phyloP scores from a whole-genome alignment of 2,329 filamentous ascomycete genomes.

The Fulvia fulva region DNA sequence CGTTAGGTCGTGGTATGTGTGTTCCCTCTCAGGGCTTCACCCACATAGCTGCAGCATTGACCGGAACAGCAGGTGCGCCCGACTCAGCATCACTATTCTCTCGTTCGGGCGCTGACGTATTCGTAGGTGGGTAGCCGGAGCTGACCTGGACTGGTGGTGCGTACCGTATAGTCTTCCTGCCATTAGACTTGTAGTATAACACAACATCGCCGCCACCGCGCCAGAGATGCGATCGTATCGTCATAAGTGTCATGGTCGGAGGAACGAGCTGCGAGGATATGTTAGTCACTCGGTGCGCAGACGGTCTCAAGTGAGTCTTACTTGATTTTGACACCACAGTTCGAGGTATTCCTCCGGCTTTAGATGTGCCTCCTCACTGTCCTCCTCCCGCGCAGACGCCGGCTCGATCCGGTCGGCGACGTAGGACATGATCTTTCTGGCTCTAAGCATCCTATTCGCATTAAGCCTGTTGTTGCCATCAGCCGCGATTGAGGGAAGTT shows the following conservation, averaged over 20 bases:
- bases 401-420: constrained; percentile 86
- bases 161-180: constrained; percentile 59
- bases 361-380: constrained; percentile 51
- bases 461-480: constrained; percentile 88
- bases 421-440: constrained; percentile 90
- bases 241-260: constrained; percentile 87
- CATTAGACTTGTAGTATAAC: constrained; percentile 86
- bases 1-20: no score
- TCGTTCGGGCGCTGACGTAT: background rate
- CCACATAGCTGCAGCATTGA: background rate
- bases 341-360: constrained; percentile 91
- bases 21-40: background rate
- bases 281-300: background rate
- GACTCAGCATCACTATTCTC: background rate
- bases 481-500: constrained; percentile 67
- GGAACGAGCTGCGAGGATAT: constrained; percentile 55
- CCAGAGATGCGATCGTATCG: constrained; percentile 88
- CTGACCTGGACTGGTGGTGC: background rate
- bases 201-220: constrained; percentile 90
- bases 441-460: constrained; percentile 92
- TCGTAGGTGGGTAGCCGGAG: background rate
- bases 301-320: constrained; percentile 49
- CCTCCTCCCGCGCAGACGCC: constrained; percentile 38
- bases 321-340: constrained; percentile 89
- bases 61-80: background rate